Percentiles rank a stretch among this genome's conserved stretches.
These are phyloP conservation scores for Malbranchea cinnamomea DNA, from an alignment of 2,329 filamentous ascomycete species.

Conservation along the genomic window DNA sequence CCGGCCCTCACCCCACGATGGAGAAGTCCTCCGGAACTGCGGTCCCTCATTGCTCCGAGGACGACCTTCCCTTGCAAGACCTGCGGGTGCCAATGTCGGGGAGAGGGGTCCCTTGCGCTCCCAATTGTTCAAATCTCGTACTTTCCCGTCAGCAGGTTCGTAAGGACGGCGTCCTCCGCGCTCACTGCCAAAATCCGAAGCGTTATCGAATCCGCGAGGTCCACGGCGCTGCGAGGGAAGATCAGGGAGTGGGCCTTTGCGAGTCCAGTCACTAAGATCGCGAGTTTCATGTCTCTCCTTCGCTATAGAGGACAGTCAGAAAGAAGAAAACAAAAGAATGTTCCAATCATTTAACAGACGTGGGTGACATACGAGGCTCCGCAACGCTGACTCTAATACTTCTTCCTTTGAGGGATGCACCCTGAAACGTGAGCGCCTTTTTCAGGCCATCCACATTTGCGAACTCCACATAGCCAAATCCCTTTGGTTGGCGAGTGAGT, in stretches of 20 bases:
- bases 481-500: slow-evolving; percentile 84
- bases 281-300: slow-evolving; percentile 73
- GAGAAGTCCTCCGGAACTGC: slow-evolving; percentile 49
- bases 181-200: slow-evolving; percentile 44
- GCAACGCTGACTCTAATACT: slow-evolving; percentile 89
- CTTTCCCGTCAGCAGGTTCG: slow-evolving; percentile 54
- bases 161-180: slow-evolving; percentile 54
- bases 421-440: slow-evolving; percentile 72
- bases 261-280: slow-evolving; percentile 80
- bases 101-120: slow-evolving; percentile 87
- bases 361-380: slow-evolving; percentile 68
- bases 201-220: slow-evolving; percentile 37
- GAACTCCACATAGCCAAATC: slow-evolving; percentile 97
- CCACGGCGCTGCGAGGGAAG: slow-evolving; percentile 45
- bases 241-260: slow-evolving; percentile 77
- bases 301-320: slow-evolving; percentile 49
- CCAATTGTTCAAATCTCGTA: slow-evolving; percentile 77
- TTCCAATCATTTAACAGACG: not conserved
- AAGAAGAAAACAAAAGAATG: not conserved
- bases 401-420: slow-evolving; percentile 70
- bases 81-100: slow-evolving; percentile 41
- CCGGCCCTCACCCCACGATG: slow-evolving; percentile 56
- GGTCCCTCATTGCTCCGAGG: slow-evolving; percentile 46
- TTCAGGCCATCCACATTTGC: slow-evolving; percentile 74
- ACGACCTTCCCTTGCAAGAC: slow-evolving; percentile 35